Evolutionary conservation across 805 yeast genomes (phyloP), one percentile per base, ranked within the genome.

Genomic region (Yamadazyma kitorensis): DNA sequence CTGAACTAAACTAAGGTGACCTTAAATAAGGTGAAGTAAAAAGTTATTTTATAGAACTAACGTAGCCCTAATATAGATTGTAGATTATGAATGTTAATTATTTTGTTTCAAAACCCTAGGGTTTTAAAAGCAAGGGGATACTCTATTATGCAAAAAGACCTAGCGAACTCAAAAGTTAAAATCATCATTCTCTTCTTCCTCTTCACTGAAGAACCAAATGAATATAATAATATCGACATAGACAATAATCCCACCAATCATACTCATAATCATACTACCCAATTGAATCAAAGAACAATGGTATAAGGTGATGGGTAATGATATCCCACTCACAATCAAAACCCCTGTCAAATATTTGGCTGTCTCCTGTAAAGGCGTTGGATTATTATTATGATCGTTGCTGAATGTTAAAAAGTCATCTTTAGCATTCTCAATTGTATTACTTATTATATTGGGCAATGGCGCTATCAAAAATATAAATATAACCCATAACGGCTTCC

Each of bases 141-240:
- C n/a, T n/a, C n/a, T n/a, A n/a, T n/a, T 24, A 24, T 24, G 13
- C 14, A 24, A 11, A 11, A 24, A 24, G 6, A 12, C 5, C 29
- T 14, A 12, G 8, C n/a, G n/a, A n/a, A 10, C 6, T 36, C 51
- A 67, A 34, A 68, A 68, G 39, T 68, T 66, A 40, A 68, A 67
- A 41, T 67, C 73, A 37, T 67, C 71, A 39, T 61, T 63, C 24
- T 64, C 70, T 28, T 67, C 73, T 36, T 68, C 72, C 25, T 52
- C 58, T 33, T 64, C 70, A 38, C 67, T 61, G 54, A 68, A 68
- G 41, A 68, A 67, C 73, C 72, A 67, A 22, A 65, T 63, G 45
- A 68, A 68, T 27, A 64, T 59, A 24, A 65, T 58, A 24, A 68
- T 68, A 40, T 64, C 72, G 16, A 55, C 53, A 46, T 68, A 68